Conservation (phyloP, 1,284 basidiomycete genomes). For the Ceratobasidium theobromae region DNA sequence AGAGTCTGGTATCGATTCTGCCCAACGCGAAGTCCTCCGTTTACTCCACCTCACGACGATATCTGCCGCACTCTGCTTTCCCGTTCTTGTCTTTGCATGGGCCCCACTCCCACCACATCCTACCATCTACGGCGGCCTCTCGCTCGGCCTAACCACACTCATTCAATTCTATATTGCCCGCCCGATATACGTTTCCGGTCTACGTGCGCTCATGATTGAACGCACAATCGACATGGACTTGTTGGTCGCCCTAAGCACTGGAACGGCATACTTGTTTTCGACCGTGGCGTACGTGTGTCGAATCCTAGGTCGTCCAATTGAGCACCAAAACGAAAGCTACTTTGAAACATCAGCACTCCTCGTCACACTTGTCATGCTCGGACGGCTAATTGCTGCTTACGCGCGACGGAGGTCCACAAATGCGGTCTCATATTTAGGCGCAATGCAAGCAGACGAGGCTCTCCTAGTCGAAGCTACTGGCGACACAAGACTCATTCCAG, state of each 20-base stretch:
- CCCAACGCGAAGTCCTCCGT: slow-evolving; percentile 38
- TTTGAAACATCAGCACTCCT: slow-evolving; percentile 53
- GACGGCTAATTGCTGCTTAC: slow-evolving; percentile 48
- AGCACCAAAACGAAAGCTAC: slow-evolving; percentile 43
- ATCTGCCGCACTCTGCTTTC: slow-evolving; percentile 46
- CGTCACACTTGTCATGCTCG: slow-evolving; percentile 50
- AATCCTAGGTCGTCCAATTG: slow-evolving; percentile 44
- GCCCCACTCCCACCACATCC: slow-evolving; percentile 46
- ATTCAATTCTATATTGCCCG: slow-evolving; percentile 47
- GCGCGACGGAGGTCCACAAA: slow-evolving; percentile 45
- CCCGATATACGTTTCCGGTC: slow-evolving; percentile 46
- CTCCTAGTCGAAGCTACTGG: slow-evolving; percentile 42
- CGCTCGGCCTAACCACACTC: slow-evolving; percentile 47
- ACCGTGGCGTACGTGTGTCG: slow-evolving; percentile 48
- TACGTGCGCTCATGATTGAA: slow-evolving; percentile 48
- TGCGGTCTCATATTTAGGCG: slow-evolving; percentile 42
- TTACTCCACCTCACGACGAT: slow-evolving; percentile 43
- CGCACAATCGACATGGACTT: slow-evolving; percentile 49
- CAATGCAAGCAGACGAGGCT: slow-evolving; percentile 45
- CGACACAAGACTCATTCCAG: slow-evolving; percentile 39
- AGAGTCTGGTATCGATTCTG: slow-evolving; percentile 25
- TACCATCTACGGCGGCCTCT: slow-evolving; percentile 45
- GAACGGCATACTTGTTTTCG: slow-evolving; percentile 50
- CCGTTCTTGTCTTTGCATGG: slow-evolving; percentile 52
- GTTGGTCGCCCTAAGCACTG: slow-evolving; percentile 49